A percentile compares a stretch with the other conserved stretches of the same genome.
phyloP scores from a whole-genome alignment of 2,329 filamentous ascomycete species.

The Colletotrichum sp. region DNA sequence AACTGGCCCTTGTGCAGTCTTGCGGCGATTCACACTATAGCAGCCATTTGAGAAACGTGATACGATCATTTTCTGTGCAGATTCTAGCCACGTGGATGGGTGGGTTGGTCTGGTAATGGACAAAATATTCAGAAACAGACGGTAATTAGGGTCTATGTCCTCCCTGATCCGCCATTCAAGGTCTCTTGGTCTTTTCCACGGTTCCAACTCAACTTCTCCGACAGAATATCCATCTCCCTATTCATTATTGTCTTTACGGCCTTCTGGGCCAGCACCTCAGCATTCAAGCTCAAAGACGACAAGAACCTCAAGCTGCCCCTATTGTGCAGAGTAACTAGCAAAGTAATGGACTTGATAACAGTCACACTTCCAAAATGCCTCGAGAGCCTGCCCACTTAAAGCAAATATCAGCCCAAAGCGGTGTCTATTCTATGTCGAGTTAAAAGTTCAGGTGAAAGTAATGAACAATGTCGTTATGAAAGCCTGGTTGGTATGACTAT shows the following conservation, averaged over 20 bases:
- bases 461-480: not conserved
- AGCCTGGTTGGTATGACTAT: not conserved
- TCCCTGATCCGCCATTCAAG: not conserved
- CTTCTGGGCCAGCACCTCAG: not conserved
- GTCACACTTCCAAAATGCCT: not conserved
- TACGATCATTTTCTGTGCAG: fast-evolving
- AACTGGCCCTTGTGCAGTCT: not conserved
- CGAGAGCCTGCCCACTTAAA: no score
- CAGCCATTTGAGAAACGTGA: not conserved
- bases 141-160: not conserved
- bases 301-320: not conserved
- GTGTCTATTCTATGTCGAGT: no score
- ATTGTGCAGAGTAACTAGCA: not conserved
- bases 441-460: no score
- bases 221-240: not conserved
- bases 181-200: not conserved
- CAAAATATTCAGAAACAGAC: not conserved
- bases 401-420: not conserved
- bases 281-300: not conserved
- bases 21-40: not conserved
- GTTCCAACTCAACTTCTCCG: not conserved
- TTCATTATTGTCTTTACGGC: not conserved
- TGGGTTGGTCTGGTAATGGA: not conserved
- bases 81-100: fast-evolving
- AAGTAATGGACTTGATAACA: not conserved